Evolutionary conservation across 2,329 filamentous ascomycete species (phyloP).

Genomic region (Xylariaceae sp.): DNA sequence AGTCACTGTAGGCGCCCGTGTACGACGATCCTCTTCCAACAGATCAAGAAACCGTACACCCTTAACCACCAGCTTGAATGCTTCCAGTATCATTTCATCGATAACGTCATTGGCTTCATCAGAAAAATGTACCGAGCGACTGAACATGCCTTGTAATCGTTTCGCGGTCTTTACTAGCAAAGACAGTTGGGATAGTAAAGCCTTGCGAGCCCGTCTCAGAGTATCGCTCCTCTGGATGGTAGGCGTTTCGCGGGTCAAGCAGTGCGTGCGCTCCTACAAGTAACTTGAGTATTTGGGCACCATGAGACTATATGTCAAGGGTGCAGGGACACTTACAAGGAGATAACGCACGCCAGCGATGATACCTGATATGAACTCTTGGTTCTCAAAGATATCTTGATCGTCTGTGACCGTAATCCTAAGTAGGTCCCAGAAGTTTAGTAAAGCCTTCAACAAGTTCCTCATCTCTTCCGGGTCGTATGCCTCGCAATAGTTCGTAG

Average conservation of each 20-base stretch:
- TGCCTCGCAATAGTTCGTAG: constrained; percentile 95
- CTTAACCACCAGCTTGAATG: constrained; percentile 89
- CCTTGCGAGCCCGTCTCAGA: constrained; percentile 77
- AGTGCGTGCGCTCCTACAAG: constrained; percentile 75
- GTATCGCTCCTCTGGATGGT: constrained; percentile 70
- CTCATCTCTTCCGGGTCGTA: constrained; percentile 87
- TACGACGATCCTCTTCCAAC: constrained; percentile 60
- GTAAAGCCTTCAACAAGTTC: constrained; percentile 75
- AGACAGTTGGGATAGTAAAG: constrained; percentile 81
- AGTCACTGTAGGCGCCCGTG: constrained; percentile 48
- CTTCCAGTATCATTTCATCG: constrained; percentile 89
- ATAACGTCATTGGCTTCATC: constrained; percentile 69
- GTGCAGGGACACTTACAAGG: constrained; percentile 55
- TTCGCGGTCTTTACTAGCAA: constrained; percentile 86
- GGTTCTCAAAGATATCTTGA: constrained; percentile 74
- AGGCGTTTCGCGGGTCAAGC: constrained; percentile 73
- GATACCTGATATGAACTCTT: constrained; percentile 90
- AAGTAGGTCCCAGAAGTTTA: constrained; percentile 89
- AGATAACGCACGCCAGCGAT: constrained; percentile 90
- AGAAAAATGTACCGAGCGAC: constrained; percentile 40
- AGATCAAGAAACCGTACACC: constrained; percentile 86
- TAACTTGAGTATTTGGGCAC: constrained; percentile 1
- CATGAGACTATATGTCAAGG: background rate
- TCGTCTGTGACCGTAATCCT: constrained; percentile 72
- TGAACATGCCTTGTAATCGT: constrained; percentile 69